Conservation (phyloP, 176 grass and related monocot species). For the Panicum miliaceum region DNA sequence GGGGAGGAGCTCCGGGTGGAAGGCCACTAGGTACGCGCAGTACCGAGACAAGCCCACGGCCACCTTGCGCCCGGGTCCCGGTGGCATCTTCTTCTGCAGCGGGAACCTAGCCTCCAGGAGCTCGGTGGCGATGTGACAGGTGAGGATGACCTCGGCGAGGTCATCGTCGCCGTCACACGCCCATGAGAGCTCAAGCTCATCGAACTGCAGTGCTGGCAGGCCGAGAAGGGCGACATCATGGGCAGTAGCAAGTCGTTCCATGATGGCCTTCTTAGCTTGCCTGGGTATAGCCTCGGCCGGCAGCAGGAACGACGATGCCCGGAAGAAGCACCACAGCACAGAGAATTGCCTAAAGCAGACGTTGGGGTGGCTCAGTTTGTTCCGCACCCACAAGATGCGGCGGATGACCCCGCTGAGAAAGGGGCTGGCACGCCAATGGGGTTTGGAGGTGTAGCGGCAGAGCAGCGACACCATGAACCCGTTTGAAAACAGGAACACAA, state of each 20-base stretch:
- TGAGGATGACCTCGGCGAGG: not conserved
- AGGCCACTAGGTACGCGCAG: not conserved
- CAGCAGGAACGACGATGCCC: not conserved
- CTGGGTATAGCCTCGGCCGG: not conserved
- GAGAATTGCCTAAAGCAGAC: not conserved
- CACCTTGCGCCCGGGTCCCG: not conserved
- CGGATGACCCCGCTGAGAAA: not conserved
- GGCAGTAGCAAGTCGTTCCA: not conserved
- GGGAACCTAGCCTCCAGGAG: not conserved
- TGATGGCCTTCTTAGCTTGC: not conserved
- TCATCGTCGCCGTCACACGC: not conserved
- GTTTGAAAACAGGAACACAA: not conserved
- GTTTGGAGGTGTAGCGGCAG: not conserved
- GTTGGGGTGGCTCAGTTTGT: not conserved
- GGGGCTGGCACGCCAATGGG: not conserved
- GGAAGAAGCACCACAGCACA: not conserved
- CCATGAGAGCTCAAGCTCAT: not conserved
- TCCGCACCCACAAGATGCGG: not conserved
- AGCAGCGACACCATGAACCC: not conserved
- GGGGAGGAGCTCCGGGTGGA: not conserved
- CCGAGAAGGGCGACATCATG: too few species aligned
- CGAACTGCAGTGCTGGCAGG: too few species aligned
- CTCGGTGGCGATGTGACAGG: not conserved
- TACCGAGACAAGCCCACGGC: not conserved
- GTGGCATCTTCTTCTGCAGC: not conserved